These are phyloP conservation scores for Pseudoscleropodium purum DNA, from an alignment of 225 moss, liverwort and hornwort species.

Conservation along the genomic window DNA sequence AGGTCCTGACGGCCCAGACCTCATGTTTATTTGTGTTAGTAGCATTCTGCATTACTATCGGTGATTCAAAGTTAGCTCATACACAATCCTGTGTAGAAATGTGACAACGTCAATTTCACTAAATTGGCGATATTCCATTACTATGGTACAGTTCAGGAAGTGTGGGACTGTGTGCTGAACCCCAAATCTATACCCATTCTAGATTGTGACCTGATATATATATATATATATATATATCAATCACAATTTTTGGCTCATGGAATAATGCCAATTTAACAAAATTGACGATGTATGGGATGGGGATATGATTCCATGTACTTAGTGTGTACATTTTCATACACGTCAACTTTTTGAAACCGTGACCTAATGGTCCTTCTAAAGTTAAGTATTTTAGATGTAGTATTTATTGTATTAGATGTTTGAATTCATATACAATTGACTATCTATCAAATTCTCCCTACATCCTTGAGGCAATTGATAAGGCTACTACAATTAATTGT, in stretches of 20 bases:
- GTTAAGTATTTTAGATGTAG: not conserved
- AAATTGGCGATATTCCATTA: not conserved
- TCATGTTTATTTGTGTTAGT: not conserved
- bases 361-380: not conserved
- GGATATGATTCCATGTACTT: not conserved
- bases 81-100: not conserved
- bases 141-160: not conserved
- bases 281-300: not conserved
- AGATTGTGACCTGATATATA: not conserved
- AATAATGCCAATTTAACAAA: not conserved
- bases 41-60: no score
- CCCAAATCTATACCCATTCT: not conserved
- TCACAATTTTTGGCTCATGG: not conserved
- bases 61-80: not conserved
- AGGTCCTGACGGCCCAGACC: not conserved
- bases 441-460: not conserved
- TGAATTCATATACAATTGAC: not conserved
- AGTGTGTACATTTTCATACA: not conserved
- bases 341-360: not conserved
- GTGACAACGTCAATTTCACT: not conserved
- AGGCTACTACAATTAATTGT: accelerated
- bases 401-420: not conserved
- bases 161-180: not conserved
- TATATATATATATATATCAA: no score
- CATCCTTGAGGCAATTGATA: no score